phyloP scores from a whole-genome alignment of 768 basidiomycete genomes.

The Floccularia luteovirens region DNA sequence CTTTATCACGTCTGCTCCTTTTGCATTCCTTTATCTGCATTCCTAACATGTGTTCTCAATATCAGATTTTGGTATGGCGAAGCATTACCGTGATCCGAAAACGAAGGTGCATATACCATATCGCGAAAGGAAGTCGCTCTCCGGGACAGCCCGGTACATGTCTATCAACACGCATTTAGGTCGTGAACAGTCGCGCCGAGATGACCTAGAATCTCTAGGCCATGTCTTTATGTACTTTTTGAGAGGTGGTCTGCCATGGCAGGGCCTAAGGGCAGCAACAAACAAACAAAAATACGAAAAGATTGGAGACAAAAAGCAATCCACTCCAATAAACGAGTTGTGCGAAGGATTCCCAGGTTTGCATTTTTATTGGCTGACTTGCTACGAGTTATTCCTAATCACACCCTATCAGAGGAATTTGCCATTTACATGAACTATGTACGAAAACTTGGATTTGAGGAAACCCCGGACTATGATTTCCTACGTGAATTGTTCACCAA shows the following conservation, averaged over 20 bases:
- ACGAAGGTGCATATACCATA: conserved; percentile 99
- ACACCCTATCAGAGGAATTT: conserved; percentile 71
- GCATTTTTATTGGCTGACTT: conserved; percentile 6
- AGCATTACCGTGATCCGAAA: conserved; percentile 98
- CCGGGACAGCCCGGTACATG: conserved; percentile 98
- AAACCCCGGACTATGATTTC: conserved; percentile 97
- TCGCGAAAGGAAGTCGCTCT: conserved; percentile 93
- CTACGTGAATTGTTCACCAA: conserved; percentile 91
- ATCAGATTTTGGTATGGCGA: conserved; percentile 98
- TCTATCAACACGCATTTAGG: conserved; percentile 98
- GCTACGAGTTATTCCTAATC: conserved; percentile 4
- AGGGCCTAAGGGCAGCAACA: conserved; percentile 93
- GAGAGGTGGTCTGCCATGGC: conserved; percentile 95
- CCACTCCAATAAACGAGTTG: conserved; percentile 82
- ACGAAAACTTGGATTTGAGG: conserved; percentile 96
- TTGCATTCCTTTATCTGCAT: background rate
- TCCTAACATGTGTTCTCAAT: background rate
- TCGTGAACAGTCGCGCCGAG: conserved; percentile 88
- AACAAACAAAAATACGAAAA: conserved; percentile 99
- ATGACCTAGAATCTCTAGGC: conserved; percentile 94
- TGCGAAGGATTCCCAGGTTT: conserved; percentile 98
- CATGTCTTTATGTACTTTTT: conserved; percentile 99
- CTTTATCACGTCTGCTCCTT: too few species aligned
- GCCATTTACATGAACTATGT: conserved; percentile 99
- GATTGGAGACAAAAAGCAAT: conserved; percentile 99